Conservation (phyloP, 2,329 filamentous ascomycete species). For the Penicillium digitatum region DNA sequence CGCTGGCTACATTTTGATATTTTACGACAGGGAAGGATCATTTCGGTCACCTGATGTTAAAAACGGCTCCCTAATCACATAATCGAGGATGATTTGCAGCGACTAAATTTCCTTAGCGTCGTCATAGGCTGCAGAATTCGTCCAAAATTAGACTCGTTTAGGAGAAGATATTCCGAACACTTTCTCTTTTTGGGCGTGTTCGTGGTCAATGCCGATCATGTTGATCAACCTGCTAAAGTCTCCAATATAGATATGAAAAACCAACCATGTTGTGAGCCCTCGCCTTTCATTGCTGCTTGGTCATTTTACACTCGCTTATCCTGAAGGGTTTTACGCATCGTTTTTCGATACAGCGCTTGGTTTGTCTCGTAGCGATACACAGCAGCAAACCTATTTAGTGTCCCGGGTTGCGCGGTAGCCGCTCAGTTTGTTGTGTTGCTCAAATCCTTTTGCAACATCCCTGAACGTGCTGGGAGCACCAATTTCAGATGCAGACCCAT, state of each 20-base stretch:
- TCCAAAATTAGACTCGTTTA: constrained; percentile 14
- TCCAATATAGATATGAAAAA: constrained; percentile 4
- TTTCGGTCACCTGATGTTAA: constrained; percentile 6
- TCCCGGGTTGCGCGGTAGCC: constrained; percentile 20
- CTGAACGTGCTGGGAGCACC: constrained; percentile 3
- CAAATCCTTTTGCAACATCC: constrained; percentile 6
- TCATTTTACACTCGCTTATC: background rate
- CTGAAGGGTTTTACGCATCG: background rate
- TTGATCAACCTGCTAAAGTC: constrained; percentile 11
- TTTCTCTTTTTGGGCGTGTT: constrained; percentile 6
- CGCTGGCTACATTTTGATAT: constrained; percentile 1
- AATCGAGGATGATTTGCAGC: constrained; percentile 6
- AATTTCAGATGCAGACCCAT: background rate
- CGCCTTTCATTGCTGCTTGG: background rate
- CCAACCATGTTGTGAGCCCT: constrained; percentile 10
- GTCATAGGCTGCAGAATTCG: constrained; percentile 3
- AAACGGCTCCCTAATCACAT: background rate
- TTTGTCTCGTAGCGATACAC: background rate
- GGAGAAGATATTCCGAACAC: background rate
- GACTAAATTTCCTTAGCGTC: background rate
- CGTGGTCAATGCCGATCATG: constrained; percentile 19
- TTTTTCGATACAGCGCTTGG: background rate
- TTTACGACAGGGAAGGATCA: background rate
- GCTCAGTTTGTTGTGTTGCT: constrained; percentile 9
- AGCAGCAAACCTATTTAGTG: background rate